A percentile compares a stretch with the other conserved stretches of the same genome.
These are phyloP conservation scores for Solanum arcanum DNA, from an alignment of 257 asterid species.

Conservation along the genomic window DNA sequence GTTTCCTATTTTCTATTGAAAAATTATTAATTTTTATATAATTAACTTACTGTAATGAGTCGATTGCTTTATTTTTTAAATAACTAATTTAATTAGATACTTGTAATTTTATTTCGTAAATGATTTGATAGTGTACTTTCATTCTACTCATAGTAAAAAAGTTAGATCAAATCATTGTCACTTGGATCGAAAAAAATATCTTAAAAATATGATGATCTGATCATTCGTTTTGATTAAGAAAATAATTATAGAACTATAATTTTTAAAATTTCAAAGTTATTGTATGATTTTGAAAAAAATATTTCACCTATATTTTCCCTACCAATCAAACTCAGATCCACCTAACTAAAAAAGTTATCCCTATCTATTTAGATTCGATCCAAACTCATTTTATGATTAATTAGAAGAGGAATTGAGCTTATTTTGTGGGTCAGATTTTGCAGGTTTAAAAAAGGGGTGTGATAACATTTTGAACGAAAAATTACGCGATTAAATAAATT, in stretches of 20 bases:
- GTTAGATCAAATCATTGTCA: neutral
- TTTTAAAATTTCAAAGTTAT: no score
- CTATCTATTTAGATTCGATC: neutral
- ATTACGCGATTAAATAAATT: fast-evolving
- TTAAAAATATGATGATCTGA: neutral
- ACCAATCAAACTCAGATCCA: neutral
- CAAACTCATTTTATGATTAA: neutral
- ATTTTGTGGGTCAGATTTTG: neutral
- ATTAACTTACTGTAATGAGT: no score
- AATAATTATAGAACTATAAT: no score
- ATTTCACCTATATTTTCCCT: neutral
- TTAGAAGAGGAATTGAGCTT: neutral
- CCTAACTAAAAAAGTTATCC: neutral
- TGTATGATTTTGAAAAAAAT: no score
- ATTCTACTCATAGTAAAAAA: neutral
- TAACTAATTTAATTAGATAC: no score
- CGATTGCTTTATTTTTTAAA: no score
- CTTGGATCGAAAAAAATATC: neutral
- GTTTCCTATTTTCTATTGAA: neutral
- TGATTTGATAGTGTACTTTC: neutral
- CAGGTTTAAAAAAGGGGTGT: neutral
- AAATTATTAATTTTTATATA: no score
- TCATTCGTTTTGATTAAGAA: no score
- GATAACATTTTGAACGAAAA: neutral
- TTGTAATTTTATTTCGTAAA: no score